Evolutionary conservation across 2,329 filamentous ascomycete genomes (phyloP), one percentile per base, ranked within the genome.

Genomic region (Pestalotiopsis sp.): DNA sequence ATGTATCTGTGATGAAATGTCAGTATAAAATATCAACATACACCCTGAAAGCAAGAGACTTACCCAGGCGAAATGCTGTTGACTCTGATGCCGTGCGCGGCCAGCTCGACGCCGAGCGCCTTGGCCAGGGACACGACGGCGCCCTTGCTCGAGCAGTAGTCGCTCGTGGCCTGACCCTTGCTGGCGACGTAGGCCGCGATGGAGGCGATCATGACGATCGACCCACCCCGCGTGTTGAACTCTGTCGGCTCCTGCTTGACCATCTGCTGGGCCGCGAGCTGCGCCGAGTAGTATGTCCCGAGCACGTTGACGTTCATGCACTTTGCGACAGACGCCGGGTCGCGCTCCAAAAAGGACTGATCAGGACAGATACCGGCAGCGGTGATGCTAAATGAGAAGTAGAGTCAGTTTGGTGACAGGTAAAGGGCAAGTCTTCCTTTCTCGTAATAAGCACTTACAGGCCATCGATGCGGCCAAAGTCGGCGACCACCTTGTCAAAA

Each of bases 271-370:
- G 91, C 91, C 27, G 91, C 88, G 68, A 90, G 90, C 81, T 92
- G 90, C 69, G 91, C 91, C 75, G 90, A 92, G 78, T 91, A 84
- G 79, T 90, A 91, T 25, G 87, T 89, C n/a, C 91, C 92, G 63
- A 86, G 91, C 73, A 93, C 81, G 77, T 93, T 92, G 72, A 91
- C 90, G 75, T 90, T 84, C 64, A 76, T 73, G 58, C 76, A 93
- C 82, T 74, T 93, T 90, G 78, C 91, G 87, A 75, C 90, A 85
- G 85, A 91, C 93, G 76, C 88, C 87, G 77, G 90, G 76, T 25
- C 63, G 41, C 75, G 68, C 38, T 70, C 67, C 13, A 70, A 58
- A 27, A 68, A 70, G 17, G 69, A 67, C 56, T 70, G 62, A 13
- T 70, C 69, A 3, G 60, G 66, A 23, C 69, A 70, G 52, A 70